These are phyloP conservation scores for Hygrocybe punicea DNA, from an alignment of 768 basidiomycete species.

Conservation along the genomic window DNA sequence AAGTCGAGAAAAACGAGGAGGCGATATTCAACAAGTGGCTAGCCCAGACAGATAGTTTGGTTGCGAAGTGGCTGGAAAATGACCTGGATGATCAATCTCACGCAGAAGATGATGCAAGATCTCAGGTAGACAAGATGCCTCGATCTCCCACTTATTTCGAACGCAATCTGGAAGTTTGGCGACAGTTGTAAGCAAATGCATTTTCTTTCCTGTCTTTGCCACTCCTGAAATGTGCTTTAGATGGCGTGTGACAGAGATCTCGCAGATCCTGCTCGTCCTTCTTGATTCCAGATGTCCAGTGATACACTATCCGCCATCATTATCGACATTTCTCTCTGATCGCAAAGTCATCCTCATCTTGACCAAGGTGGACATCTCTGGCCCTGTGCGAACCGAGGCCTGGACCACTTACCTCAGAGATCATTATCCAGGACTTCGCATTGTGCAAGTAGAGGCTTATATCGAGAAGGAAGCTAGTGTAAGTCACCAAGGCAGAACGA, in stretches of 20 bases:
- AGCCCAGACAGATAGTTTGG: slow-evolving; percentile 52
- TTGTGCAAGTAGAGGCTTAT: slow-evolving; percentile 79
- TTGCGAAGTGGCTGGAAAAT: slow-evolving; percentile 49
- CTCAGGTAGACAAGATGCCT: slow-evolving; percentile 39
- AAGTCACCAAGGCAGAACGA: slow-evolving; percentile 45
- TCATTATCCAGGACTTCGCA: slow-evolving; percentile 50
- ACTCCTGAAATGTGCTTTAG: slow-evolving; percentile 36
- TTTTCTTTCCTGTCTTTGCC: neutral
- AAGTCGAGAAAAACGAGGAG: slow-evolving; percentile 89
- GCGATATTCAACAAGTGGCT: slow-evolving; percentile 81
- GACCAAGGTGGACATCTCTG: slow-evolving; percentile 86
- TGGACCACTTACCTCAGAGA: slow-evolving; percentile 63
- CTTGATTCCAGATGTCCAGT: slow-evolving; percentile 88
- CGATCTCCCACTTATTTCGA: slow-evolving; percentile 79
- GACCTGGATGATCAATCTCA: slow-evolving; percentile 11
- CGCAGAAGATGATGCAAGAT: slow-evolving; percentile 6
- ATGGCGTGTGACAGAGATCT: slow-evolving; percentile 92
- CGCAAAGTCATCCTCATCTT: slow-evolving; percentile 67
- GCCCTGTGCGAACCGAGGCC: slow-evolving; percentile 54
- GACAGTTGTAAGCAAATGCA: slow-evolving; percentile 67
- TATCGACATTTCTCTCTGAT: slow-evolving; percentile 58
- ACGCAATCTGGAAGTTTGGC: slow-evolving; percentile 90
- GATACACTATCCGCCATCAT: slow-evolving; percentile 80
- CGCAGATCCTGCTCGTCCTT: slow-evolving; percentile 82
- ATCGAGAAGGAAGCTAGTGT: slow-evolving; percentile 43